Base-by-base conservation (phyloP, 1,284 basidiomycete genomes). In the Puccinia polysora region DNA sequence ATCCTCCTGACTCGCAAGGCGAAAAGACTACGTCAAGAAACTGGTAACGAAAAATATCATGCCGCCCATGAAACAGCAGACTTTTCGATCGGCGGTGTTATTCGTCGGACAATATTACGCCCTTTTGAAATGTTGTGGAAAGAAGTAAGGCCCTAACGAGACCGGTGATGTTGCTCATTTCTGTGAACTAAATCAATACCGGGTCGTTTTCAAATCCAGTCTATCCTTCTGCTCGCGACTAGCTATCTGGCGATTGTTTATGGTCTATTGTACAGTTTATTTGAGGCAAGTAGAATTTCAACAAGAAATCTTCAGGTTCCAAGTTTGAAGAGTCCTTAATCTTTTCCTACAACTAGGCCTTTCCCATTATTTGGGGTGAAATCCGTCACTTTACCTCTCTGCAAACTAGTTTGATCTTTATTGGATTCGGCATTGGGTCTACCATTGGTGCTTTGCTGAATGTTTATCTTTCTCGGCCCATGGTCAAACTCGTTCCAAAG, bases 391-490 rank as follows among this genome's bases (percentile, higher is more conserved):
- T 88, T 80, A 85, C 84, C 40, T 80, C 83, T 55, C 82, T 82
- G n/a, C 82, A 87, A 75, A 80, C 81, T 47, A 87, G 87, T n/a
- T 82, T 89, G 30, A 83, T 87, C 55, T 88, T 89, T 80, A 85
- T 88, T 73, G 87, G 86, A 23, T 84, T 89, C 58, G 86, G 86
- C 25, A 83, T 89, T 67, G 87, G 87, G 6, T 85, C 86, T 0
- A 82, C 82, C 0, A 69, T 86, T 15, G 85, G 85, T 34, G 83
- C 77, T 5, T 45, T 74, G 0, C 38, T 77, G 58, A 76, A 75
- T 67, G 60, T 79, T 18, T 28, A 59, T 14, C 58, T 77, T 0
- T 74, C 76, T 67, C 84, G 82, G 4, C 81, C 81, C 47, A 88
- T 88, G 75, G 80, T 82, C 47, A 77, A 79, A 49, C 81, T 84